Evolutionary conservation across 1,284 basidiomycete genomes (phyloP), one percentile per base, ranked within the genome.

Genomic region (Butyriboletus regius): DNA sequence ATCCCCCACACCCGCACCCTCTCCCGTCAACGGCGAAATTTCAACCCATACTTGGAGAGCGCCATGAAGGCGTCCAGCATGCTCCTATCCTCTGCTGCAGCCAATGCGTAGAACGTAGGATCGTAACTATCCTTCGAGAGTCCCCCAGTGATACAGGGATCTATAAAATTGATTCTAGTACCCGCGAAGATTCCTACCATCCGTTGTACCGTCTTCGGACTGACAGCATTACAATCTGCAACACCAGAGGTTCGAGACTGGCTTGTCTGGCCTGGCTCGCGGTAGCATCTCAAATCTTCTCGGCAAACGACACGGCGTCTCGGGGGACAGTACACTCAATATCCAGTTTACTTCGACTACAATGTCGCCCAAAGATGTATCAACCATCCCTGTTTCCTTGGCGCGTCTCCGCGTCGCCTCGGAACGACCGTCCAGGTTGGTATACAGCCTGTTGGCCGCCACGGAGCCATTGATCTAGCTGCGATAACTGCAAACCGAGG

Each of bases 181-280:
- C 62, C 68, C 7, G 57, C 44, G 55, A 83, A 79, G 26, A 78
- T 60, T 18, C 53, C 59, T 6, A 74, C 72, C 38, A 83, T 78
- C 28, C 56, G 62, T 59, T 75, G 74, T 45, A 72, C 73, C 9
- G 77, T 77, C 50, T 68, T 67, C 2, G 78, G 76, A 59, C 69
- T 79, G 39, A 82, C 72, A 7, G 79, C 78, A 53, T 83, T 82
- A 58, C 78, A 81, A 59, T 82, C 80, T n/a, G 69, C 78, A 59
- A 82, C 26, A 74, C 57, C 6, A 70, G 55, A 22, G 56, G 53
- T 22, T 50, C 24, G 46, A 40, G 52, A 41, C 40, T 36, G 28
- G 20, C 43, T 36, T 55, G 50, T 33, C 49, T 51, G 1, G 45
- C 34, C 46, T 49, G 51, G 35, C 54, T 43, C 34, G 48, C 29